These are phyloP conservation scores for Solanum pimpinellifolium DNA, from an alignment of 257 asterid genomes.

Conservation along the genomic window DNA sequence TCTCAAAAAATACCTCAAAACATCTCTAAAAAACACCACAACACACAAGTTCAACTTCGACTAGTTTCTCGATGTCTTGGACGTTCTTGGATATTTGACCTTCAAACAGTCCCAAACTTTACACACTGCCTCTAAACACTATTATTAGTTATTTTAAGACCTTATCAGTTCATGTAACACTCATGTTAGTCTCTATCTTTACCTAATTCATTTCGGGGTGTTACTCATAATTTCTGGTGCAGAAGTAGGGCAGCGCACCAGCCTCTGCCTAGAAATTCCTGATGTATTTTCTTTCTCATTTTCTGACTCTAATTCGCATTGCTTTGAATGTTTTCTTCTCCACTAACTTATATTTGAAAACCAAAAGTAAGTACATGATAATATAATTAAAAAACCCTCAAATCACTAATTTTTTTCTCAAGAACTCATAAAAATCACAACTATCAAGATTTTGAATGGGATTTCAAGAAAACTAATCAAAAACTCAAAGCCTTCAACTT, in stretches of 20 bases:
- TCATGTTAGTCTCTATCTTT: no score
- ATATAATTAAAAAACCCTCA: background rate
- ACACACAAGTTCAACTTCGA: no score
- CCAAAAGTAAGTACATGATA: background rate
- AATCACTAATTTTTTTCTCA: background rate
- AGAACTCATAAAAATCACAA: background rate
- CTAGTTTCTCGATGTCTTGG: no score
- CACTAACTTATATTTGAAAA: background rate
- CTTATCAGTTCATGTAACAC: no score
- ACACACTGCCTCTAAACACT: no score
- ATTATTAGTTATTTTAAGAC: no score
- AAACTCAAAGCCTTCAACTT: background rate
- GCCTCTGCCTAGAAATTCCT: background rate
- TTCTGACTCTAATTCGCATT: background rate
- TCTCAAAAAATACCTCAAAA: no score
- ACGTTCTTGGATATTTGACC: no score
- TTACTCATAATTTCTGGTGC: background rate
- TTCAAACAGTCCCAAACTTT: no score
- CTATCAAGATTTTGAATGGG: background rate
- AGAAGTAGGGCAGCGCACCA: background rate
- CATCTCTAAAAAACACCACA: no score
- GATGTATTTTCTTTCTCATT: background rate
- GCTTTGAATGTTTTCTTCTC: background rate
- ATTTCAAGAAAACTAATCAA: background rate
- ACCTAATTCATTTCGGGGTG: no score